Conservation (phyloP, 2,329 filamentous ascomycete species). For the Fusarium coicis region DNA sequence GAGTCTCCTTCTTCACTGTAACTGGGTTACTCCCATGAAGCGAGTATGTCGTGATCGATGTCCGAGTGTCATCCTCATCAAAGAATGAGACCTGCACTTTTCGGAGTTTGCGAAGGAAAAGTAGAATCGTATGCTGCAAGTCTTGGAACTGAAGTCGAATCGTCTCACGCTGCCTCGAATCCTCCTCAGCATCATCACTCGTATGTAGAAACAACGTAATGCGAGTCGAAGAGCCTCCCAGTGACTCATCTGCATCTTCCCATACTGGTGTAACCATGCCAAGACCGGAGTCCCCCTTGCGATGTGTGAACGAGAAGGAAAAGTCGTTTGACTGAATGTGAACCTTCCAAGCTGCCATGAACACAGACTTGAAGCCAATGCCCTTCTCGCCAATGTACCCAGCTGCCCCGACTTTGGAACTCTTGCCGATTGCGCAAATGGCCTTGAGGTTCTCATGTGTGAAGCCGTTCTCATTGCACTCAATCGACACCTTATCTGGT, state of each 20-base stretch:
- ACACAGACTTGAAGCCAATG: slow-evolving; percentile 64
- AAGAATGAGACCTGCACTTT: slow-evolving; percentile 48
- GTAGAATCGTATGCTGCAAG: slow-evolving; percentile 52
- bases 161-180: slow-evolving; percentile 28
- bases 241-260: slow-evolving; percentile 42
- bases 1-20: slow-evolving; percentile 8
- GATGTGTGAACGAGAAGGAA: slow-evolving; percentile 57
- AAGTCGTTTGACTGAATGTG: slow-evolving; percentile 57
- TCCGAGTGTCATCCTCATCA: slow-evolving; percentile 23
- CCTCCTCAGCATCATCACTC: slow-evolving; percentile 28
- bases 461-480: slow-evolving; percentile 64
- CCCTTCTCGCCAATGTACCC: slow-evolving; percentile 63
- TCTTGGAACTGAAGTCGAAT: slow-evolving; percentile 51
- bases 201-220: slow-evolving; percentile 53
- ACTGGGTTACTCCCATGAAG: slow-evolving; percentile 12
- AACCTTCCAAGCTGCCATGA: slow-evolving; percentile 57
- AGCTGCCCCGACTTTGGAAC: slow-evolving; percentile 55
- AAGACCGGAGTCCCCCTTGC: slow-evolving; percentile 55
- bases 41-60: slow-evolving; percentile 15
- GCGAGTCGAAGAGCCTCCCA: slow-evolving; percentile 43
- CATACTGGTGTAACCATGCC: slow-evolving; percentile 62
- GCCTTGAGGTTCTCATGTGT: slow-evolving; percentile 54
- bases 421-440: slow-evolving; percentile 58
- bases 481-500: slow-evolving; percentile 53
- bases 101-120: slow-evolving; percentile 56